Base-by-base conservation (phyloP, 169 alveolate genomes). In the Perkinsus chesapeaki region DNA sequence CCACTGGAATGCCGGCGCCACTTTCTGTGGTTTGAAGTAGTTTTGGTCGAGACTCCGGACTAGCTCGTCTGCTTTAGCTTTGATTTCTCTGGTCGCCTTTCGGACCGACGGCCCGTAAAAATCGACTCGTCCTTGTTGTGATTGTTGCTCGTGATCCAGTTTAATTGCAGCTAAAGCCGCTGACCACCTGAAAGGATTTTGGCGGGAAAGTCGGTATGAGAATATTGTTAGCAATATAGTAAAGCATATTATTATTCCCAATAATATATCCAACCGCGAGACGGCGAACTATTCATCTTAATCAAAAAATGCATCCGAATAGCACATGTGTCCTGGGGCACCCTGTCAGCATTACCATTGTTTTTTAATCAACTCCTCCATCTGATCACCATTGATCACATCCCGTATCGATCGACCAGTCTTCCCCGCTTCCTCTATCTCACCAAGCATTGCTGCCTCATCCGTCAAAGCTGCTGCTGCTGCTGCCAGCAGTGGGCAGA, bases 1-100 rank as follows among this genome's bases (percentile, higher is more conserved):
- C 98, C 98, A 97, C 92, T 95, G 96, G 94, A 96, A 96, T 39
- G 98, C 98, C 36, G 98, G 98, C 5, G 95, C 94, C 38, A 96
- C 92, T 39, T 39, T 91, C 73, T 91, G 92, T 47, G 39, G 39
- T 27, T 91, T 47, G n/a, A 39, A 47, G 92, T 91, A 91, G 9
- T 91, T 91, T 27, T 39, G 92, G 92, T 91, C 39, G 36, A 91
- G 92, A 39, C 39, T 39, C 73, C 92, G 47, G 39, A 91, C 39
- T 37, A 91, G 37, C 73, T 91, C 92, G 38, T 91, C 92, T 31
- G 72, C 92, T 31, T 39, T 36, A 20, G 39, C 39, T 34, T 47
- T 39, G 34, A 91, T 47, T 20, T 39, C 92, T 39, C 39, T 5
- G 39, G 39, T 60, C 23, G 92, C 92, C 36, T 91, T 91, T 5